Evolutionary conservation across 2,329 filamentous ascomycete genomes (phyloP).

Genomic region (Colletotrichum graminicola): DNA sequence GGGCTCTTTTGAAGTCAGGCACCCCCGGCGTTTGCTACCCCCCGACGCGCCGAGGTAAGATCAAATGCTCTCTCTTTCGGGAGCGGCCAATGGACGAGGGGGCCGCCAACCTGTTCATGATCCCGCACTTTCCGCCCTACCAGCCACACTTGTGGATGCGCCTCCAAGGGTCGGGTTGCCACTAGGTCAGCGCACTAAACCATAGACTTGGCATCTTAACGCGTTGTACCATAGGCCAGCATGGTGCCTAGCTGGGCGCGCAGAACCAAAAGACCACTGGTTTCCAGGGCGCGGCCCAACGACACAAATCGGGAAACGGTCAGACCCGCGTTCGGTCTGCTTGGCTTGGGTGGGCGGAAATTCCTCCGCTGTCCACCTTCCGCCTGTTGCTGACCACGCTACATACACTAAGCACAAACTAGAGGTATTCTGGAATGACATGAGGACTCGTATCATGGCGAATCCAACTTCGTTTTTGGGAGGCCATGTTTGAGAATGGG

Average conservation of each 20-base stretch:
- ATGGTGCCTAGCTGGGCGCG: background rate
- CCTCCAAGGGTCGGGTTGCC: constrained; percentile 27
- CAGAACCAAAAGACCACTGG: constrained; percentile 13
- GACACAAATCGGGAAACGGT: background rate
- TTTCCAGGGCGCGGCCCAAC: background rate
- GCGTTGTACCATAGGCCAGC: constrained; percentile 12
- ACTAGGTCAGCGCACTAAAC: constrained; percentile 22
- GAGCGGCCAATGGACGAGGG: constrained; percentile 5
- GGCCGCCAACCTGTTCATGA: constrained; percentile 29
- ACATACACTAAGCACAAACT: background rate
- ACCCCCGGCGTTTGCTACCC: background rate
- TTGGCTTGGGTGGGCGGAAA: background rate
- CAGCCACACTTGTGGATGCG: constrained; percentile 24
- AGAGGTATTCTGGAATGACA: constrained; percentile 27
- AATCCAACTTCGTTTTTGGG: constrained; percentile 16
- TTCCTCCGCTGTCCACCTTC: background rate
- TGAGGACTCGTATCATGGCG: constrained; percentile 16
- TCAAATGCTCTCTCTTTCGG: constrained; percentile 24
- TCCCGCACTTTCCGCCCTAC: constrained; percentile 39
- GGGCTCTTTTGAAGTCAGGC: background rate
- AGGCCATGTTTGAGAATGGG: background rate
- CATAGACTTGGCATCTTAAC: constrained; percentile 23
- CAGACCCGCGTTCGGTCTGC: background rate
- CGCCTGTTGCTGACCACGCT: background rate
- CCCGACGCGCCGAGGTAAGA: constrained; percentile 28